These are phyloP conservation scores for Aspergillus hancockii DNA, from an alignment of 495 filamentous ascomycete genomes.

Conservation along the genomic window DNA sequence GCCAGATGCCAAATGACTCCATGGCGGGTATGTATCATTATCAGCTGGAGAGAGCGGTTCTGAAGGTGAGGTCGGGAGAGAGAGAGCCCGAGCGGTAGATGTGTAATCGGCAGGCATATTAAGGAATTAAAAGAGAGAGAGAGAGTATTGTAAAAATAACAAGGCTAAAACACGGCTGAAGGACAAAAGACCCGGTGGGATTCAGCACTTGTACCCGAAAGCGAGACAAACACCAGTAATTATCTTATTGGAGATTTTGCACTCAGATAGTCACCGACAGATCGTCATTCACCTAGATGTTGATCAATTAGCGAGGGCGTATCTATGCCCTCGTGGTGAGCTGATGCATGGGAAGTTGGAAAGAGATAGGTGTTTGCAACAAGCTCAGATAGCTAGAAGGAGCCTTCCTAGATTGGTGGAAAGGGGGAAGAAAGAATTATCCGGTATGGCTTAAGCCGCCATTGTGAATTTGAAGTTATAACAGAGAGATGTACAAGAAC, in stretches of 20 bases:
- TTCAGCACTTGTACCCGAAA: neutral
- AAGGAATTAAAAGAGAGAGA: neutral
- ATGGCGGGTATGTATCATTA: slow-evolving; percentile 44
- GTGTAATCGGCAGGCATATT: slow-evolving; percentile 59
- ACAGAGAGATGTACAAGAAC: neutral
- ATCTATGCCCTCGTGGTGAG: slow-evolving; percentile 10
- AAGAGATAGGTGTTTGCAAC: neutral
- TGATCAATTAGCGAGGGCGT: slow-evolving; percentile 12
- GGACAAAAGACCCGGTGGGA: neutral
- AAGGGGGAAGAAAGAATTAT: neutral
- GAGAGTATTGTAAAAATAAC: neutral
- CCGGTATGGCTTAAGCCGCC: neutral
- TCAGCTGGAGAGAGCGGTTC: slow-evolving; percentile 34
- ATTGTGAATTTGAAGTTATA: neutral
- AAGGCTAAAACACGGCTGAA: neutral
- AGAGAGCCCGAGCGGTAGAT: slow-evolving; percentile 65
- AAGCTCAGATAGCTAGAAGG: neutral
- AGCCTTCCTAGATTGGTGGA: neutral
- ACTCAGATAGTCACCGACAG: neutral
- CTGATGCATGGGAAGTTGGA: neutral
- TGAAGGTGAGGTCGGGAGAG: slow-evolving; percentile 57
- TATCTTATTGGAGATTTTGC: neutral
- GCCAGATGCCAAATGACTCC: slow-evolving; percentile 33
- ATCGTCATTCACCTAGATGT: neutral
- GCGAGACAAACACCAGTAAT: neutral